These are phyloP conservation scores for Dalechampia spathulata DNA, from an alignment of 441 rosid species.

Conservation along the genomic window DNA sequence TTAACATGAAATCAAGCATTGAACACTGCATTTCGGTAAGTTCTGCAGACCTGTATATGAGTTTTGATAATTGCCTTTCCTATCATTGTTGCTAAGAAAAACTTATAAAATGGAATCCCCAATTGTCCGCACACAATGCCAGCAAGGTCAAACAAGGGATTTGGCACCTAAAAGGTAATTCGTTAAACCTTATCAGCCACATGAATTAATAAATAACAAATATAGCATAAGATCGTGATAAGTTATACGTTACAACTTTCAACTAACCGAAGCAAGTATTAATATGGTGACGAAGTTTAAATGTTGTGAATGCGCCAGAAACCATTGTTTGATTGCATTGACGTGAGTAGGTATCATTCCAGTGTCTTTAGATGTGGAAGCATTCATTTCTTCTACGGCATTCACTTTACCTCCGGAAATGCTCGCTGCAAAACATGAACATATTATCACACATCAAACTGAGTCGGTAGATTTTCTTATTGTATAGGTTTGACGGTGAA, in stretches of 20 bases:
- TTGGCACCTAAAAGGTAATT: constrained; percentile 62
- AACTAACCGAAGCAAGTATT: constrained; percentile 88
- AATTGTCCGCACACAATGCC: constrained; percentile 99
- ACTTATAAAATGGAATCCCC: constrained; percentile 86
- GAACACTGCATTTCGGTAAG: too few species aligned
- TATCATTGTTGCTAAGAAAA: constrained; percentile 72
- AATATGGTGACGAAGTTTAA: constrained; percentile 85
- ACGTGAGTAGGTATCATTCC: constrained; percentile 52
- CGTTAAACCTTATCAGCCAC: constrained; percentile 1
- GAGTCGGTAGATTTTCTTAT: too few species aligned
- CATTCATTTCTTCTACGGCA: constrained; percentile 67
- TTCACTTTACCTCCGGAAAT: constrained; percentile 59
- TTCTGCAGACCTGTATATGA: constrained; percentile 78
- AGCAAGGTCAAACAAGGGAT: constrained; percentile 97
- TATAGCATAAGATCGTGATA: background rate
- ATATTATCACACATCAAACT: too few species aligned
- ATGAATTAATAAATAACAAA: background rate
- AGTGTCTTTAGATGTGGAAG: constrained; percentile 40
- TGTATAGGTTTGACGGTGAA: too few species aligned
- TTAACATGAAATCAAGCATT: background rate
- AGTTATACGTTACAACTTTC: background rate
- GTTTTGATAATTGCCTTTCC: constrained; percentile 94
- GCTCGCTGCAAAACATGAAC: constrained; percentile 50
- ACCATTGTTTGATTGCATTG: constrained; percentile 55
- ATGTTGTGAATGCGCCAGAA: constrained; percentile 67